phyloP scores from a whole-genome alignment of 1,139 yeast genomes.

The Sugiyamaella xylanicola region DNA sequence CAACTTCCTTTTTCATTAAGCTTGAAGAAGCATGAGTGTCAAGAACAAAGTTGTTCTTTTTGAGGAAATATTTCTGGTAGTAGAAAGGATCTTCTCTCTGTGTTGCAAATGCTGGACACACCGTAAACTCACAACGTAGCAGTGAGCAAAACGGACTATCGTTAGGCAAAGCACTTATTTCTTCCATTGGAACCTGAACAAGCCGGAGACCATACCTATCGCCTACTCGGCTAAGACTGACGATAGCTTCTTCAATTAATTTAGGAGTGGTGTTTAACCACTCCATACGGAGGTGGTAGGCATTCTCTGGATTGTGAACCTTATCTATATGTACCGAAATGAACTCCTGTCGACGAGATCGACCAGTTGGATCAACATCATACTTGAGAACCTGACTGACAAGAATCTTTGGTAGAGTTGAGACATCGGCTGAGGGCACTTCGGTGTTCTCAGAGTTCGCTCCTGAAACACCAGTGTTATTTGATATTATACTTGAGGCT shows the following conservation, averaged over 20 bases:
- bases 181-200: conserved; percentile 94
- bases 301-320: conserved; percentile 93
- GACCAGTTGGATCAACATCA: conserved; percentile 73
- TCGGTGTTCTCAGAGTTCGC: conserved; percentile 6
- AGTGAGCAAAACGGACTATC: conserved; percentile 88
- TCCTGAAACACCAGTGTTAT: conserved; percentile 11
- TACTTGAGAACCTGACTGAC: conserved; percentile 64
- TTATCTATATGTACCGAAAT: conserved; percentile 85
- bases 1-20: conserved; percentile 44
- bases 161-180: conserved; percentile 72
- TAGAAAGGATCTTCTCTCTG: conserved; percentile 52
- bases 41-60: conserved; percentile 69
- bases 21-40: conserved; percentile 67
- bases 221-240: conserved; percentile 77
- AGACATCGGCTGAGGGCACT: conserved; percentile 12
- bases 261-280: conserved; percentile 93
- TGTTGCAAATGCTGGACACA: conserved; percentile 2
- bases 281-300: conserved; percentile 86
- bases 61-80: conserved; percentile 64
- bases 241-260: conserved; percentile 84
- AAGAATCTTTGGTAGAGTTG: conserved; percentile 43
- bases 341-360: conserved; percentile 76
- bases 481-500: conserved; percentile 20
- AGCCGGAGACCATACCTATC: conserved; percentile 82
- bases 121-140: conserved; percentile 49